These are phyloP conservation scores for Chlamydomonas eustigma DNA, from an alignment of 139 green algal genomes.

Conservation along the genomic window DNA sequence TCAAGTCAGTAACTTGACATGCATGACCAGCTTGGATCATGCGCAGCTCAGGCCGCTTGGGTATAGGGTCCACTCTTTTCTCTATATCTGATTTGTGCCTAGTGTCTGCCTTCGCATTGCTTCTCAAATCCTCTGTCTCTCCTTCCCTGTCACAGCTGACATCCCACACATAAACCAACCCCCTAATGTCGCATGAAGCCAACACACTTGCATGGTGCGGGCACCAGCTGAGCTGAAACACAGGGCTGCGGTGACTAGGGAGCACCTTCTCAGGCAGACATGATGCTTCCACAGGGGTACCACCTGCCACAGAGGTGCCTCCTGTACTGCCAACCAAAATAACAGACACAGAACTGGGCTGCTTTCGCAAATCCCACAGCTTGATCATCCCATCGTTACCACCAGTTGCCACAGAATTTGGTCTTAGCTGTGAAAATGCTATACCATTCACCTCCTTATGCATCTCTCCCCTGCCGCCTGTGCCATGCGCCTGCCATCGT, in stretches of 20 bases:
- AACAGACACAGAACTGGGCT: too few species aligned
- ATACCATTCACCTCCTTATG: neutral
- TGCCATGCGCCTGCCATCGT: neutral
- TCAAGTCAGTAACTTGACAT: neutral
- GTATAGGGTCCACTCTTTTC: neutral
- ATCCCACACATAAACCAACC: too few species aligned
- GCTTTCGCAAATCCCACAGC: neutral
- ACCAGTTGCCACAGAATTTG: neutral
- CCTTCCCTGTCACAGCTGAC: too few species aligned
- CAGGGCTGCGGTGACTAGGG: neutral
- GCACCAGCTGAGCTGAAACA: neutral
- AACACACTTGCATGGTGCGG: too few species aligned
- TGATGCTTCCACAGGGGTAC: neutral
- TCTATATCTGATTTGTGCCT: neutral
- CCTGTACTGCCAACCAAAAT: neutral
- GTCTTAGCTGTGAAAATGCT: neutral
- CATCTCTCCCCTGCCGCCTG: neutral
- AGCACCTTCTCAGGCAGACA: neutral
- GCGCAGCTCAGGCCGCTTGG: neutral
- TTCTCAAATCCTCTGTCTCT: neutral
- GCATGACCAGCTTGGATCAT: constrained; percentile 7
- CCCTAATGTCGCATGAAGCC: too few species aligned
- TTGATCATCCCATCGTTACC: neutral
- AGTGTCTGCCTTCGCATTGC: neutral
- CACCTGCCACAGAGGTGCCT: neutral